Evolutionary conservation across 257 asterid species (phyloP), one percentile per base, ranked within the genome.

Genomic region (Primulina tabacum): DNA sequence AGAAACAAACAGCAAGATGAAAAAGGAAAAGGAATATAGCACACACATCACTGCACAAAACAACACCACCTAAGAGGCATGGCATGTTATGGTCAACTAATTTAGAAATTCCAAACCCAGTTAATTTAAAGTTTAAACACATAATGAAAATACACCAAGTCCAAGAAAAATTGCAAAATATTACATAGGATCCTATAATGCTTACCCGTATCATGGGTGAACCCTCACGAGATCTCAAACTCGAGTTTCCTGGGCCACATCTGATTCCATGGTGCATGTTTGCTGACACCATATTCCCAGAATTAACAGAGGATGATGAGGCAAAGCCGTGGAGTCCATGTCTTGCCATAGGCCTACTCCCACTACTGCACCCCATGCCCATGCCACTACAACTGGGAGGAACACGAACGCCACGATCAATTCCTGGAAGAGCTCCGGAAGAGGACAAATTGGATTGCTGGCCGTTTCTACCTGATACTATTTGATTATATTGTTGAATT

Each of bases 291-390:
- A 80, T 72, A 77, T 68, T 82, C 35, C 95, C 95, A 75, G 97
- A 75, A 69, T 77, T 92, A 56, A 82, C 74, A 83, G 78, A 73
- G 65, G 97, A 58, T 32, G 99, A 73, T 21, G 96, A 77, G 50
- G 88, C 84, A 62, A 85, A 58, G 69, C 95, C 92, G 66, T 84
- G 97, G 77, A 84, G 79, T 11, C 92, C 93, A 65, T 92, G 96
- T 78, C 98, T 88, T 2, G 80, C 83, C 73, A 87, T 73, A 56
- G 95, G 83, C 84, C 78, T 79, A 80, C 84, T 78, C 80, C 99
- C 79, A 61, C 80, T 94, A 59, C 80, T 82, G 60, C 88, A 65
- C 77, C 81, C 79, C 66, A 81, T 70, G 70, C 89, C 84, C 83
- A 83, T 80, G 68, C 82, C 95, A 78, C 60, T 90, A 60, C 92